These are phyloP conservation scores for Trichosporon sp. DNA, from an alignment of 1,284 basidiomycete genomes.

Conservation along the genomic window DNA sequence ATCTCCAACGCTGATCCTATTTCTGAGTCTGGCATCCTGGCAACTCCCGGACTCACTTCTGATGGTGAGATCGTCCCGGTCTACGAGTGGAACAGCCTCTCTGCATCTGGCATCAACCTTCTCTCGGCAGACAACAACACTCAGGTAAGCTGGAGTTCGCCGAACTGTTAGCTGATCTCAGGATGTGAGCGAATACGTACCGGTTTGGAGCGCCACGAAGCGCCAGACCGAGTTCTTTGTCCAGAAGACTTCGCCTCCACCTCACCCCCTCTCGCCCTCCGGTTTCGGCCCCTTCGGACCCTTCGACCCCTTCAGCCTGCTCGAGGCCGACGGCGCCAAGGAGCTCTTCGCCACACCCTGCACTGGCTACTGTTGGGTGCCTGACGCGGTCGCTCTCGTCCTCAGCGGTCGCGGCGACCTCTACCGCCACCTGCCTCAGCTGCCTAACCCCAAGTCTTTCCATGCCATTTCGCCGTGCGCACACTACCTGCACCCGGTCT, in stretches of 20 bases:
- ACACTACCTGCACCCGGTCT: not conserved
- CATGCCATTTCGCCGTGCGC: not conserved
- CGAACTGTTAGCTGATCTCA: too few relatives aligned
- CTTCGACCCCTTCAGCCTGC: not conserved
- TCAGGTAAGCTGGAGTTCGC: not conserved
- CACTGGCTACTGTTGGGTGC: not conserved
- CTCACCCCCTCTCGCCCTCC: not conserved
- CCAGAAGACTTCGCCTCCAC: not conserved
- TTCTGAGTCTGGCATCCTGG: too few relatives aligned
- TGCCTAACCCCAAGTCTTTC: not conserved
- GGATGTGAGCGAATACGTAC: not conserved
- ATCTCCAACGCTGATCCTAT: too few relatives aligned
- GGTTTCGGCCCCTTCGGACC: not conserved
- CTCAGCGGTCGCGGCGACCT: not conserved
- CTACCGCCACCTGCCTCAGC: not conserved
- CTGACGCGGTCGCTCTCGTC: not conserved
- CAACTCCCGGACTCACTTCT: too few relatives aligned
- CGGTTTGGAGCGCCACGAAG: not conserved
- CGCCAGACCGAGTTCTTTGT: not conserved
- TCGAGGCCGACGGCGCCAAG: not conserved
- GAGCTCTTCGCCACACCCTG: not conserved
- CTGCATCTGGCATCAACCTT: not conserved
- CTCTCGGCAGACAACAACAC: not conserved
- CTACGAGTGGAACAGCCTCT: not conserved
- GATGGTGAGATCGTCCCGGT: not conserved